Conservation (phyloP, 2,329 filamentous ascomycete genomes). For the Davidsoniella virescens region DNA sequence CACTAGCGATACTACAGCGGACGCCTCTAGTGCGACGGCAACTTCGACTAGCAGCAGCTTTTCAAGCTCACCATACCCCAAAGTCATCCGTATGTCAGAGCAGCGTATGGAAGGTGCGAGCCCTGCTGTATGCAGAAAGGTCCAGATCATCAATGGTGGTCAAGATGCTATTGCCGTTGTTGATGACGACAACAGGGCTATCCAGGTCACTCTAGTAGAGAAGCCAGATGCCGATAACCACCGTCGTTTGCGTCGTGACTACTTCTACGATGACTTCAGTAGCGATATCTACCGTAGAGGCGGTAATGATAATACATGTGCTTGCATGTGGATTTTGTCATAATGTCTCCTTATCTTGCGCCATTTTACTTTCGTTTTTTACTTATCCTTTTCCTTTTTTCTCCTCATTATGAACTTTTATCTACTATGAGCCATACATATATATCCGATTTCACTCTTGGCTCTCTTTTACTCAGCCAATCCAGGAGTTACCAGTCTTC, state of each 20-base stretch:
- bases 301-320: slow-evolving; percentile 3
- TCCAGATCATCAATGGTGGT: slow-evolving; percentile 27
- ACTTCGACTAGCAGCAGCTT: background rate
- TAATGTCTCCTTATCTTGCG: background rate
- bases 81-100: slow-evolving; percentile 38
- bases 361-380: background rate
- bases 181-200: slow-evolving; percentile 23
- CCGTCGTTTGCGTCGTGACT: background rate
- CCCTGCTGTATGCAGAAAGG: slow-evolving; percentile 28
- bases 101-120: slow-evolving; percentile 25
- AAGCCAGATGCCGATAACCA: slow-evolving; percentile 8
- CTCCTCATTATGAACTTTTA: background rate
- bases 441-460: background rate
- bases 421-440: background rate
- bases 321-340: slow-evolving; percentile 10
- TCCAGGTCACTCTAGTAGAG: slow-evolving; percentile 31
- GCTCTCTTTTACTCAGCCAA: background rate
- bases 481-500: slow-evolving; percentile 12
- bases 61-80: slow-evolving; percentile 25
- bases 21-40: background rate
- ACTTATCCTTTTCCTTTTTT: slow-evolving; percentile 1
- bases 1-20: background rate
- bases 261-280: background rate
- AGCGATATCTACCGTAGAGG: background rate
- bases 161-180: slow-evolving; percentile 21